Evolutionary conservation across 2,329 filamentous ascomycete genomes (phyloP).

Genomic region (Ophiostoma sp.): DNA sequence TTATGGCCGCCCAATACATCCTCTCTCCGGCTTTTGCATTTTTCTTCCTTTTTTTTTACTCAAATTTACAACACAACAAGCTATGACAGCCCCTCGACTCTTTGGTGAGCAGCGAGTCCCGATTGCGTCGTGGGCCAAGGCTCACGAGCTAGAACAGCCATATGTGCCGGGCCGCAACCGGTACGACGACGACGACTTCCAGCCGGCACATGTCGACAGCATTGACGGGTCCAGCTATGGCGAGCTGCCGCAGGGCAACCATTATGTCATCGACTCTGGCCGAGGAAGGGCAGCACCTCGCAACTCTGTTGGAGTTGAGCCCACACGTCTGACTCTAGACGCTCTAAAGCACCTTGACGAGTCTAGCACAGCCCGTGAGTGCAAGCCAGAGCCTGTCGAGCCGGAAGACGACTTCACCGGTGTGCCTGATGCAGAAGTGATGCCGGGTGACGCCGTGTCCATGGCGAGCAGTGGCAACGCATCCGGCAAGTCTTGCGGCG

Average conservation of each 20-base stretch:
- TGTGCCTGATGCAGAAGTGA: background rate
- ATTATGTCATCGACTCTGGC: background rate
- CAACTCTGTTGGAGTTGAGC: background rate
- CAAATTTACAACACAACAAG: background rate
- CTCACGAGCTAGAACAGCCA: background rate
- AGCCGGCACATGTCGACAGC: background rate
- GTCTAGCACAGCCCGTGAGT: background rate
- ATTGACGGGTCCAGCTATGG: background rate
- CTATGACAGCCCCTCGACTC: background rate
- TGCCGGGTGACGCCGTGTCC: background rate
- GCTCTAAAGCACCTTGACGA: background rate
- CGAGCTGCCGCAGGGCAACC: background rate
- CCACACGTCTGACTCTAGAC: background rate
- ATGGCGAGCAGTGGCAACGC: background rate
- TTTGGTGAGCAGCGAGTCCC: conserved; percentile 11
- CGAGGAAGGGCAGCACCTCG: background rate
- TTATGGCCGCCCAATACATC: no score
- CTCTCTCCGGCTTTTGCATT: background rate
- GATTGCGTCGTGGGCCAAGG: background rate
- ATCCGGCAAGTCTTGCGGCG: background rate
- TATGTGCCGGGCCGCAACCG: conserved; percentile 13
- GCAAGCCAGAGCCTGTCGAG: background rate
- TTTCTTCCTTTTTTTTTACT: no score
- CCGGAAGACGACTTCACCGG: background rate
- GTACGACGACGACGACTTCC: conserved; percentile 11